phyloP scores from a whole-genome alignment of 306 rosid species.

The Cucurbita maxima region DNA sequence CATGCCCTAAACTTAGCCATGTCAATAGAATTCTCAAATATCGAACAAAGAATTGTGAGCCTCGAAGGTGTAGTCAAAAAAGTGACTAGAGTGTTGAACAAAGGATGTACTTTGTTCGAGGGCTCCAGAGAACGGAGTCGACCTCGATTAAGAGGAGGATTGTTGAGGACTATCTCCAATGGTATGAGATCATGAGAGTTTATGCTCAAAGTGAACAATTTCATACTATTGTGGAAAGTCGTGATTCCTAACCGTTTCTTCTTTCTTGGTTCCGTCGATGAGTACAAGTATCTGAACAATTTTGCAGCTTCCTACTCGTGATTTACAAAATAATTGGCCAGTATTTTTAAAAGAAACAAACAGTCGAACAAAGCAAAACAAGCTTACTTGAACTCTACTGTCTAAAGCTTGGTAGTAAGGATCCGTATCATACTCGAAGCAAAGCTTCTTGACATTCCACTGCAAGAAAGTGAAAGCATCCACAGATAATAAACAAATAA shows the following conservation, averaged over 20 bases:
- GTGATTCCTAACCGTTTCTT: not conserved
- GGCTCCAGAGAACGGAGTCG: too few species aligned
- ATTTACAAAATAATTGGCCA: not conserved
- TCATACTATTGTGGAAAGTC: too few species aligned
- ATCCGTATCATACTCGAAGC: slow-evolving; percentile 85
- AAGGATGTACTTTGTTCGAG: too few species aligned
- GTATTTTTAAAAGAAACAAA: not conserved
- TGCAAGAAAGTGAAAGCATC: slow-evolving; percentile 17
- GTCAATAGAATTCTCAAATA: too few species aligned
- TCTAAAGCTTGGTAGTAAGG: slow-evolving; percentile 81
- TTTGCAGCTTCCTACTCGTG: not conserved
- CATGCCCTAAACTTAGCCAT: too few species aligned
- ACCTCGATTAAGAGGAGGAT: too few species aligned
- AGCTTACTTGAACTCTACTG: slow-evolving; percentile 43
- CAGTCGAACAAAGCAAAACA: not conserved
- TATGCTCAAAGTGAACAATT: too few species aligned
- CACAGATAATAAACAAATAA: not conserved
- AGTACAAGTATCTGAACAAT: not conserved
- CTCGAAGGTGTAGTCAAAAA: too few species aligned
- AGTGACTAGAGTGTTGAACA: too few species aligned
- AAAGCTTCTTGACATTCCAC: slow-evolving; percentile 67
- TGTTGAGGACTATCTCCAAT: too few species aligned
- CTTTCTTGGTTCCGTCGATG: not conserved
- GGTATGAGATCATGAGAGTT: too few species aligned
- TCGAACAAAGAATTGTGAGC: too few species aligned